These are phyloP conservation scores for Dorcoceras hygrometricum DNA, from an alignment of 257 asterid species.

Conservation along the genomic window DNA sequence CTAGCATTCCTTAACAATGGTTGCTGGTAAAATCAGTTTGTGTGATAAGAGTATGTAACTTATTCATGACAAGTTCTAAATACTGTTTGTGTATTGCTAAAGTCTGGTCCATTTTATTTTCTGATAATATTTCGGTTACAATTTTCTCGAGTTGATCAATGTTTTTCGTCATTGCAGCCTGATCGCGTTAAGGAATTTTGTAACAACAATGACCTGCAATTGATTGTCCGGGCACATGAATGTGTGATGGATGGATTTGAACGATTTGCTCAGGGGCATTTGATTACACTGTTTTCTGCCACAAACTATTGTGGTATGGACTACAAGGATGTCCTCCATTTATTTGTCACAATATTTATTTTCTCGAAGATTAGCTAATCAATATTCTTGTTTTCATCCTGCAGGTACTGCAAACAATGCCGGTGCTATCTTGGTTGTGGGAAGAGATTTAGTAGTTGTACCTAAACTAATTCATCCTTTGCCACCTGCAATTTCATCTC, in stretches of 20 bases:
- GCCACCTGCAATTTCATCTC: constrained; percentile 93
- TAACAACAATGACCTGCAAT: constrained; percentile 90
- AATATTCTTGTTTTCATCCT: constrained; percentile 14
- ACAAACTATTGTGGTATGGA: constrained; percentile 88
- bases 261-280: constrained; percentile 97
- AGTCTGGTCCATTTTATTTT: constrained; percentile 62
- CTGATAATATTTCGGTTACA: neutral
- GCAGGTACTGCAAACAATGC: constrained; percentile 98
- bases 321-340: neutral
- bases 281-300: constrained; percentile 94
- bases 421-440: constrained; percentile 97
- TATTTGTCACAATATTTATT: neutral
- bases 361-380: constrained; percentile 14
- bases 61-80: neutral
- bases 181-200: constrained; percentile 99
- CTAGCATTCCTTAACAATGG: too few species aligned
- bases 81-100: neutral
- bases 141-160: neutral
- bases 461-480: constrained; percentile 95
- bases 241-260: constrained; percentile 99
- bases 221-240: constrained; percentile 95
- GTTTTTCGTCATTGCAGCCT: constrained; percentile 56
- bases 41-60: neutral
- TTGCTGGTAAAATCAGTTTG: neutral
- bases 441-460: constrained; percentile 97